Evolutionary conservation across 2,329 filamentous ascomycete species (phyloP).

Genomic region (Epichloe glyceriae): DNA sequence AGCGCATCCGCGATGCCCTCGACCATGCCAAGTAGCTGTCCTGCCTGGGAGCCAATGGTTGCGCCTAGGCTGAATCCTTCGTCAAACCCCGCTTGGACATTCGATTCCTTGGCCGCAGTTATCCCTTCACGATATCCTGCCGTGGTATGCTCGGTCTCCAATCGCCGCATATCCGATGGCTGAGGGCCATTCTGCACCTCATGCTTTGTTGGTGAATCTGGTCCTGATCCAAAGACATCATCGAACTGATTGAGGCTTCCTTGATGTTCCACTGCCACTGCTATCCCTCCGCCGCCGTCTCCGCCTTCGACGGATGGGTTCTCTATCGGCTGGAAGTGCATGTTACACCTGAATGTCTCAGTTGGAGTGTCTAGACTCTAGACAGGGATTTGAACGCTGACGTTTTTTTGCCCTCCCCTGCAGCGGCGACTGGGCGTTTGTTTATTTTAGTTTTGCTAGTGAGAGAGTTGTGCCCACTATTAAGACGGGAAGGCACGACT

Average conservation of each 20-base stretch:
- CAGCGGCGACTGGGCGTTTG: neutral
- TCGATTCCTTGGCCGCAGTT: slow-evolving; percentile 56
- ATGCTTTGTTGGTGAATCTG: slow-evolving; percentile 11
- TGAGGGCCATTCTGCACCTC: slow-evolving; percentile 18
- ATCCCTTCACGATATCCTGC: slow-evolving; percentile 88
- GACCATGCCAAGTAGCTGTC: slow-evolving; percentile 62
- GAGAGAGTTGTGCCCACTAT: neutral
- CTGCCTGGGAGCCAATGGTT: slow-evolving; percentile 60
- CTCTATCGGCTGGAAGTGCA: slow-evolving; percentile 24
- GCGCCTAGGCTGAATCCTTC: slow-evolving; percentile 80
- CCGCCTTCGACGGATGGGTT: slow-evolving; percentile 12
- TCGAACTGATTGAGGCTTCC: slow-evolving; percentile 16
- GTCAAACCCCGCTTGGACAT: slow-evolving; percentile 81
- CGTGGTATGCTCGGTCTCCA: slow-evolving; percentile 66
- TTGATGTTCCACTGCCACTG: neutral
- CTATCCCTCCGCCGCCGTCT: slow-evolving; percentile 6
- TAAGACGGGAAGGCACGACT: neutral
- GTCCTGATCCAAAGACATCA: slow-evolving; percentile 23
- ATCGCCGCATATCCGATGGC: slow-evolving; percentile 54
- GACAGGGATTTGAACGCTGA: neutral
- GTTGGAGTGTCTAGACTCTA: neutral
- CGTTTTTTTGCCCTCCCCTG: slow-evolving; percentile 28
- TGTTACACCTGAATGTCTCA: slow-evolving; percentile 7
- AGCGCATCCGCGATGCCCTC: slow-evolving; percentile 53
- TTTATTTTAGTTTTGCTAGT: neutral